Base-by-base conservation (phyloP, 306 rosid genomes). In the Mimosa pudica region DNA sequence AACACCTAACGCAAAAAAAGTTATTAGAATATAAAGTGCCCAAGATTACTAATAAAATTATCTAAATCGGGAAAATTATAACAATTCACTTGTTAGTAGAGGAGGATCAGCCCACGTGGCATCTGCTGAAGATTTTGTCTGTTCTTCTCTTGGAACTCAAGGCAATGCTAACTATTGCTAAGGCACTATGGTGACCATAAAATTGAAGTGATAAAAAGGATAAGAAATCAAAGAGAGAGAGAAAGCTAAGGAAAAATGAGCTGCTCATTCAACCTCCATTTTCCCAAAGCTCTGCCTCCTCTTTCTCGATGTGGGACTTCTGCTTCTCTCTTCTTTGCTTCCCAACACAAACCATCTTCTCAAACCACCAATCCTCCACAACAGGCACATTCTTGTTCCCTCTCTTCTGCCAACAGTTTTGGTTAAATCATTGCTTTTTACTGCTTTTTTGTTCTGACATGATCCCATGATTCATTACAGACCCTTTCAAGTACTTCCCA, bases 201-300 rank as follows among this genome's bases (percentile, higher is more conserved):
- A 85, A 76, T 41, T 66, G 36, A 80, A 70, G 76, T 75, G 47
- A 62, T 30, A 77, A 70, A 83, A 18, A 46, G 75, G 92, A 89
- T 88, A 88, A 90, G 90, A 74, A 76, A 82, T 54, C 75, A 77
- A 48, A 57, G 12, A 17, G 5, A 55, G 55, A 77, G 62, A 66
- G 51, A 78, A 57, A 84, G 81, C 82, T 80, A 82, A 36, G 30
- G 12, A 80, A 81, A 88, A 45, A 94, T 92, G 98, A 91, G 88
- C 86, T 86, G 32, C 89, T 82, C 87, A 35, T 57, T 86, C 77
- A 83, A 81, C 91, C 78, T 86, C 84, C 95, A 83, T 84, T 82
- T 89, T 76, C 91, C 97, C 66, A 90, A 84, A 89, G 97, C 97
- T 83, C 78, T 87, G 57, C 97, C 98, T 88, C 82, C 89, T 80